Evolutionary conservation across 148 eudicot genomes (phyloP).

Genomic region (Rhododendron vialii): DNA sequence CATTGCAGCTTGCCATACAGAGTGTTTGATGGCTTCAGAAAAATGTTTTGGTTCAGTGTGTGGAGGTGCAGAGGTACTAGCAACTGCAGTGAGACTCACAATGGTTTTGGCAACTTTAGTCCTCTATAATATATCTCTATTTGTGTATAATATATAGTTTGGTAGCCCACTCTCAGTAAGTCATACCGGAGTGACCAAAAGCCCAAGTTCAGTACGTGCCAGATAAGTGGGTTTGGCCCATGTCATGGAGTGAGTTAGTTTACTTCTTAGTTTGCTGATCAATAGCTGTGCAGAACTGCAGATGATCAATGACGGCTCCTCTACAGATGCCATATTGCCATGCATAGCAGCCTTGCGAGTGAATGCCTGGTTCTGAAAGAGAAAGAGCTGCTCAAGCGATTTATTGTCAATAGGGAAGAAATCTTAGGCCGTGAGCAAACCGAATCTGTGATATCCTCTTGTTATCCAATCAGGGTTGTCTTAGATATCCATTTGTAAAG

Average conservation of each 20-base stretch:
- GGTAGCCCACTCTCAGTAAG: neutral
- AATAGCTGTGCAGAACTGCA: too few relatives aligned
- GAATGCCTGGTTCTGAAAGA: constrained; percentile 50
- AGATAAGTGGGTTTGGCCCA: neutral
- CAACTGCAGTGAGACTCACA: too few relatives aligned
- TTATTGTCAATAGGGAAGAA: constrained; percentile 73
- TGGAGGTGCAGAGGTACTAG: too few relatives aligned
- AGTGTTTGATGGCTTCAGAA: too few relatives aligned
- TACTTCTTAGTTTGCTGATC: neutral
- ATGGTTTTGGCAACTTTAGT: neutral
- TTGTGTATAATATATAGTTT: too few relatives aligned
- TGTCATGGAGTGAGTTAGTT: neutral
- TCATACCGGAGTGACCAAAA: neutral
- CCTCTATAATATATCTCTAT: too few relatives aligned
- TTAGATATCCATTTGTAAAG: too few relatives aligned
- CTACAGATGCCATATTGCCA: too few relatives aligned
- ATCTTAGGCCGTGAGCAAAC: constrained; percentile 32
- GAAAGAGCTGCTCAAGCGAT: constrained; percentile 73
- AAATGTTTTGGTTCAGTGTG: too few relatives aligned
- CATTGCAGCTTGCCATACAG: too few relatives aligned
- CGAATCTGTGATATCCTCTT: constrained; percentile 22
- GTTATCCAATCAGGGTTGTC: neutral
- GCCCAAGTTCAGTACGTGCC: neutral
- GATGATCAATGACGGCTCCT: too few relatives aligned
- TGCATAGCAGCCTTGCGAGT: too few relatives aligned